Evolutionary conservation across 257 asterid species (phyloP).

Genomic region (Orobanche coerulescens): DNA sequence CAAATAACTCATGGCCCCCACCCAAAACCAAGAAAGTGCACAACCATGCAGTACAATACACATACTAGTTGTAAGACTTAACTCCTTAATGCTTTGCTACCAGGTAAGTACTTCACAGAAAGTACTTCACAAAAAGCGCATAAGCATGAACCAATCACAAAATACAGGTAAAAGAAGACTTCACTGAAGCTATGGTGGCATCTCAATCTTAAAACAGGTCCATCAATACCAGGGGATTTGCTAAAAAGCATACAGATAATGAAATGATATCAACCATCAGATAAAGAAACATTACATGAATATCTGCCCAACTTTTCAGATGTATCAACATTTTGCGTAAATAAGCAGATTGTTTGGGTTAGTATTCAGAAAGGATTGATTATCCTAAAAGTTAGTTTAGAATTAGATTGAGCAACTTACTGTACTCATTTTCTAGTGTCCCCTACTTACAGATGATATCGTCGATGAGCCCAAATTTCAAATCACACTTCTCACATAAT

Average conservation of each 20-base stretch:
- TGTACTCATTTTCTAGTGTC: background rate
- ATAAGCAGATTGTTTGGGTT: background rate
- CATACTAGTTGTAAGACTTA: background rate
- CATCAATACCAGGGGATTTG: background rate
- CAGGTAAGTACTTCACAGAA: no score
- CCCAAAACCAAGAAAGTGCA: background rate
- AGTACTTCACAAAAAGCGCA: background rate
- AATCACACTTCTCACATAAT: background rate
- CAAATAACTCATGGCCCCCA: constrained; percentile 1
- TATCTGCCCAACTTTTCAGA: background rate
- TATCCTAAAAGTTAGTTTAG: background rate
- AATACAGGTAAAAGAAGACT: background rate
- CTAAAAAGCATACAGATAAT: background rate
- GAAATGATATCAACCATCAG: background rate
- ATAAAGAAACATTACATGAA: background rate
- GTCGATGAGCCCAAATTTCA: background rate
- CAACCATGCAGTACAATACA: constrained; percentile 8
- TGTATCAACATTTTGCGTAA: background rate
- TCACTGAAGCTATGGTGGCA: constrained; percentile 3
- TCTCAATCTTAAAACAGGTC: constrained; percentile 10
- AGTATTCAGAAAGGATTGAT: background rate
- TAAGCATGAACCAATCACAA: constrained; percentile 6
- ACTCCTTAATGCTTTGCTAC: background rate
- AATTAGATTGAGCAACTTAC: background rate
- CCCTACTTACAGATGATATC: background rate